Conservation (phyloP, 495 filamentous ascomycete genomes). For the Aspergillus bridgeri region DNA sequence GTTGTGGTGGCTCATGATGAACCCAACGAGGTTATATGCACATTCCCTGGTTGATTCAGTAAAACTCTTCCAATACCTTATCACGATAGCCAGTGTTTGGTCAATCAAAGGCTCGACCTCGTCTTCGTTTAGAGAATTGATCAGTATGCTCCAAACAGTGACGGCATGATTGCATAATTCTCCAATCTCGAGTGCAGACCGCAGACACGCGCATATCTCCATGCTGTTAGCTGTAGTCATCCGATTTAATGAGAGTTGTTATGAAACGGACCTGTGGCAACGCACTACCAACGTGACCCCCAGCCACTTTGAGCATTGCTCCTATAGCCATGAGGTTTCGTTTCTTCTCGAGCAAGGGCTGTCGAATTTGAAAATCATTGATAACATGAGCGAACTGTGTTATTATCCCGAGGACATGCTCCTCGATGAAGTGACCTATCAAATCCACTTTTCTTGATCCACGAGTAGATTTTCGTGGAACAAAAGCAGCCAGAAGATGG, state of each 20-base stretch:
- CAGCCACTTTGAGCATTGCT: conserved; percentile 77
- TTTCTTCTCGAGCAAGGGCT: conserved; percentile 63
- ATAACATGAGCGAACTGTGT: conserved; percentile 76
- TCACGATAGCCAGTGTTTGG: conserved; percentile 81
- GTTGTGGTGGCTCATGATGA: conserved; percentile 60
- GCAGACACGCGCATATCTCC: conserved; percentile 81
- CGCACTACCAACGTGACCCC: conserved; percentile 66
- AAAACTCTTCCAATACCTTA: conserved; percentile 72
- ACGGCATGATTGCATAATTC: conserved; percentile 75
- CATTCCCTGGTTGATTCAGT: conserved; percentile 53
- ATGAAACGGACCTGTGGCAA: conserved; percentile 68
- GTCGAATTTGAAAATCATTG: conserved; percentile 60
- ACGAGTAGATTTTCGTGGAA: conserved; percentile 50
- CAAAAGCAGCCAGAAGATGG: conserved; percentile 61
- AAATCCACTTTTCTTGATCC: conserved; percentile 50
- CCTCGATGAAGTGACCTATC: conserved; percentile 76
- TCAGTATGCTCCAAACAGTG: conserved; percentile 75
- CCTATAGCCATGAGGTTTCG: conserved; percentile 77
- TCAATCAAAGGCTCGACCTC: conserved; percentile 78
- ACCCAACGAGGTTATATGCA: conserved; percentile 57
- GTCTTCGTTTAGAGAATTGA: conserved; percentile 67
- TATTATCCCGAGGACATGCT: conserved; percentile 85
- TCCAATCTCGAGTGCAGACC: conserved; percentile 71
- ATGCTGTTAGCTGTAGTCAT: conserved; percentile 9
- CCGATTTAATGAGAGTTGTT: neutral